Conservation (phyloP, 2,329 filamentous ascomycete species). For the Alternaria gansuensis region DNA sequence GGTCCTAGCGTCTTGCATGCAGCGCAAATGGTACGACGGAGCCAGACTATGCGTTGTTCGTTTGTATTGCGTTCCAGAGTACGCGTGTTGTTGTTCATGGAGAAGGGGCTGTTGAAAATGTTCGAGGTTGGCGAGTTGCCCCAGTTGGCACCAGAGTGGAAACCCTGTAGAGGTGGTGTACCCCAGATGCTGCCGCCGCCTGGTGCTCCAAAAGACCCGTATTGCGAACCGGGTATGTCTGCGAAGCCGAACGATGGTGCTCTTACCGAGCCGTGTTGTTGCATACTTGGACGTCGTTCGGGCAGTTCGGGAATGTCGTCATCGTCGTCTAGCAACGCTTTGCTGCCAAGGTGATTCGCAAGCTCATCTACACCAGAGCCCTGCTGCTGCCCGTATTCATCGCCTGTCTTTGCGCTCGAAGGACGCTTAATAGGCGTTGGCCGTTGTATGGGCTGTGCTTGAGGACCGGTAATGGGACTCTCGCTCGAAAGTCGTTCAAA, state of each 20-base stretch:
- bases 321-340: slow-evolving; percentile 76
- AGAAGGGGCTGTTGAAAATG: slow-evolving; percentile 46
- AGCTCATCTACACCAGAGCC: slow-evolving; percentile 72
- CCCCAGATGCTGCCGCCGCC: slow-evolving; percentile 53
- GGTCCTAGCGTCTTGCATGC: slow-evolving; percentile 74
- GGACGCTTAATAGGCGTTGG: slow-evolving; percentile 90
- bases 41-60: slow-evolving; percentile 44
- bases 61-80: slow-evolving; percentile 39
- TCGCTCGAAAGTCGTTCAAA: slow-evolving; percentile 65
- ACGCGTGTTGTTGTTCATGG: slow-evolving; percentile 37
- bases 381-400: slow-evolving; percentile 50
- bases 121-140: slow-evolving; percentile 51
- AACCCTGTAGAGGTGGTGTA: slow-evolving; percentile 54
- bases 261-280: slow-evolving; percentile 44
- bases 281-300: slow-evolving; percentile 56
- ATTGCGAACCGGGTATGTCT: slow-evolving; percentile 45
- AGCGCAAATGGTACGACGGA: slow-evolving; percentile 71
- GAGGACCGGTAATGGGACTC: slow-evolving; percentile 56
- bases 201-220: slow-evolving; percentile 45
- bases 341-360: slow-evolving; percentile 85
- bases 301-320: slow-evolving; percentile 69
- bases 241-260: slow-evolving; percentile 48
- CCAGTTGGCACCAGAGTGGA: slow-evolving; percentile 53
- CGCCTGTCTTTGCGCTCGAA: slow-evolving; percentile 71
- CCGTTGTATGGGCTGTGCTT: slow-evolving; percentile 77